phyloP scores from a whole-genome alignment of 2,329 filamentous ascomycete genomes.

The Neobulgaria alba region DNA sequence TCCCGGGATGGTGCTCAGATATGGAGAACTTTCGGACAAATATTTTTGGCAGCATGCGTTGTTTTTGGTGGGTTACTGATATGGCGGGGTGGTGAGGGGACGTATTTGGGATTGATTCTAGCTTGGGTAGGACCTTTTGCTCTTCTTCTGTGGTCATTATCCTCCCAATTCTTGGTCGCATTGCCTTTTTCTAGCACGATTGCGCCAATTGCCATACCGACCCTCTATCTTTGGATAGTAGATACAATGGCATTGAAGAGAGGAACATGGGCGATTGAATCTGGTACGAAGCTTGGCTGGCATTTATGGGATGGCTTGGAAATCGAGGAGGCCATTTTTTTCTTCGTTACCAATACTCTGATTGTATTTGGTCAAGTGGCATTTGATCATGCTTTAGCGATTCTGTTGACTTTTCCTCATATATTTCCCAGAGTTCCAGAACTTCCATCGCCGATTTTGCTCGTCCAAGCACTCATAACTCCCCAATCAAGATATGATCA shows the following conservation, averaged over 20 bases:
- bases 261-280: constrained; percentile 64
- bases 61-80: constrained; percentile 38
- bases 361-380: constrained; percentile 62
- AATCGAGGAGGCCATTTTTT: constrained; percentile 68
- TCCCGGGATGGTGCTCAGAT: background rate
- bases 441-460: constrained; percentile 38
- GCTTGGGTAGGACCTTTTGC: constrained; percentile 60
- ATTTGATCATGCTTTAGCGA: constrained; percentile 60
- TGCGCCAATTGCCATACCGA: constrained; percentile 53
- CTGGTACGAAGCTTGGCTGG: constrained; percentile 56
- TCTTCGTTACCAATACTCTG: constrained; percentile 59
- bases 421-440: constrained; percentile 43
- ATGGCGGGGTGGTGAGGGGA: constrained; percentile 39
- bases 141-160: constrained; percentile 53
- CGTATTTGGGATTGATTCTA: constrained; percentile 63
- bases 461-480: constrained; percentile 43
- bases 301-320: constrained; percentile 58
- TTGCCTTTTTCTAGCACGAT: constrained; percentile 50
- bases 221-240: constrained; percentile 63
- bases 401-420: constrained; percentile 54
- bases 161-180: constrained; percentile 53
- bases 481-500: constrained; percentile 45
- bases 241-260: constrained; percentile 58
- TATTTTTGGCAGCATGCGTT: constrained; percentile 35
- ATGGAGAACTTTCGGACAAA: background rate